Conservation (phyloP, 2,329 filamentous ascomycete species). For the Scolecobasidium constrictum region DNA sequence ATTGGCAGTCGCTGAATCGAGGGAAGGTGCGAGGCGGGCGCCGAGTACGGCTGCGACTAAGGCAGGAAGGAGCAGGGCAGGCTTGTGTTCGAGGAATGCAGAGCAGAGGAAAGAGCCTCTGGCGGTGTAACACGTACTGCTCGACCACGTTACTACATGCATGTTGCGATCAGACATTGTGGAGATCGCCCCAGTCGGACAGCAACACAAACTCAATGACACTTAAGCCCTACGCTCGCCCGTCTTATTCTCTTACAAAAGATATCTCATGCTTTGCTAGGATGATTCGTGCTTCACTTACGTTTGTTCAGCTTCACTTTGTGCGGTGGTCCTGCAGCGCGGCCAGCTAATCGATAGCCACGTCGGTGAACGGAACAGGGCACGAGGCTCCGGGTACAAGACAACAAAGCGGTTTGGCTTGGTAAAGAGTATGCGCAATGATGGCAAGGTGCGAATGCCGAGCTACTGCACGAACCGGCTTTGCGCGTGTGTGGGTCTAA, state of each 20-base stretch:
- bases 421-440: not conserved
- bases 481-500: not conserved
- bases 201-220: too few relatives aligned
- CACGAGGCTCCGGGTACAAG: not conserved
- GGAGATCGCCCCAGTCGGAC: too few relatives aligned
- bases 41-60: not conserved
- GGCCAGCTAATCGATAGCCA: not conserved
- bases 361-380: not conserved
- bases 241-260: too few relatives aligned
- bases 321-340: not conserved
- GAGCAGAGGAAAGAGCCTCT: not conserved
- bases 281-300: not conserved
- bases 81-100: too few relatives aligned
- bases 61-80: too few relatives aligned
- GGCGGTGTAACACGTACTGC: not conserved
- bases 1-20: not conserved
- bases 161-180: too few relatives aligned
- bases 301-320: not conserved
- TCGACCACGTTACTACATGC: not conserved
- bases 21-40: too few relatives aligned
- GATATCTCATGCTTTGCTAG: not conserved
- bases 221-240: too few relatives aligned
- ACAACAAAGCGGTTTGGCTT: not conserved
- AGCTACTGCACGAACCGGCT: constrained; percentile 3
- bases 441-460: not conserved